These are phyloP conservation scores for Iris pallida DNA, from an alignment of 116 monocot genomes.

Conservation along the genomic window DNA sequence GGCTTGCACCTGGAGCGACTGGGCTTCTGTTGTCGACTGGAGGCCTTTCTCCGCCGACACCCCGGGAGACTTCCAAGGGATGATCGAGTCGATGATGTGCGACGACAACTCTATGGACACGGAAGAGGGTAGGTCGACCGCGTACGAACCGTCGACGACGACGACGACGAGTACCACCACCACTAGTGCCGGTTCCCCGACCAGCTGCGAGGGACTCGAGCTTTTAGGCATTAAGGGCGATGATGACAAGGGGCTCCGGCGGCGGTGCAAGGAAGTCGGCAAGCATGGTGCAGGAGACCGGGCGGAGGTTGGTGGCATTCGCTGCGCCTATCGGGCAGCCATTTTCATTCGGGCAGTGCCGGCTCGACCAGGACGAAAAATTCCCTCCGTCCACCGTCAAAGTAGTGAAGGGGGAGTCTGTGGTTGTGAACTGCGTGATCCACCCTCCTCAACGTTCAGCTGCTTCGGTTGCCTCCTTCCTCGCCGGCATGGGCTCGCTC, in stretches of 20 bases:
- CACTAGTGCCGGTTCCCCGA: conserved; percentile 1
- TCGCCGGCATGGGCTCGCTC: conserved; percentile 23
- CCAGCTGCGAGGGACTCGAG: neutral
- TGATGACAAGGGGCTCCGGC: conserved; percentile 24
- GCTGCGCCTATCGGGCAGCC: conserved; percentile 48
- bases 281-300: conserved; percentile 35
- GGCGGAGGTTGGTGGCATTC: conserved; percentile 35
- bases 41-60: conserved; percentile 6
- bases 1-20: conserved; percentile 21
- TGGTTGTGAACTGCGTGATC: conserved; percentile 47
- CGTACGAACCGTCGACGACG: conserved; percentile 6
- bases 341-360: conserved; percentile 53
- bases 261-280: conserved; percentile 3
- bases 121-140: too few relatives aligned
- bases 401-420: conserved; percentile 32
- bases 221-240: neutral
- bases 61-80: conserved; percentile 19
- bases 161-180: neutral
- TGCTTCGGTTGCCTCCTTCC: conserved; percentile 37
- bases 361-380: conserved; percentile 41
- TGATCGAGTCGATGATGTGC: conserved; percentile 41
- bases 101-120: neutral
- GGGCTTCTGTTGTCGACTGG: conserved; percentile 35
- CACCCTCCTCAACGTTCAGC: conserved; percentile 29
- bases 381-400: conserved; percentile 35